Evolutionary conservation across 2,329 filamentous ascomycete genomes (phyloP), one percentile per base, ranked within the genome.

Genomic region (Aspergillus sp.): DNA sequence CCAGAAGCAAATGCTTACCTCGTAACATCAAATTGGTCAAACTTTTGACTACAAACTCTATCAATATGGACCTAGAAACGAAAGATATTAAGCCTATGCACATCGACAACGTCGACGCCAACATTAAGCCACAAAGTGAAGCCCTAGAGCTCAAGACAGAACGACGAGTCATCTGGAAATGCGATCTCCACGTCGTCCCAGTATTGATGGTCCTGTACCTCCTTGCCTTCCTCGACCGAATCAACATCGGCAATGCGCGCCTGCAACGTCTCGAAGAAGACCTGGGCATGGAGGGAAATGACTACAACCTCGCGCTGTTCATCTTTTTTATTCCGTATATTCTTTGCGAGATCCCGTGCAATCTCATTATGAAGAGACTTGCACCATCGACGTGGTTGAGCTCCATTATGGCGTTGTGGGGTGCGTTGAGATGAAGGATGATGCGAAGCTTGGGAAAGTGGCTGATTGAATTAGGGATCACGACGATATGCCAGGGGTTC

Each of bases 161-260:
- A 53, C 63, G 60, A 41, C 62, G 63, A n/a, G 64, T 78, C 22
- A 62, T 75, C 36, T 76, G 76, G 70, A 78, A 78, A 63, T 63
- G 78, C 11, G 76, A 79, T 61, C 45, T 73, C n/a, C 68, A 72
- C 22, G 66, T 78, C 7, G 69, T 79, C 5, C 76, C 76, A 0
- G 67, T 76, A 22, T 66, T 78, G 7, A 75, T 71, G 70, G 68
- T 72, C 44, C 58, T 68, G 20, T 68, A 67, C 39, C 52, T 68
- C 3, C 57, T 68, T 1, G 61, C 64, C 20, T 68, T 68, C 36
- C 56, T 68, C 34, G 66, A 68, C 45, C 64, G 66, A n/a, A 65
- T 65, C 5, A 68, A 68, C 26, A 66, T 68, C 39, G 66, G 66
- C 22, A 76, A 76, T 60, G 74, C 73, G 9, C 71, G 68, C 32